phyloP scores from a whole-genome alignment of 306 rosid genomes.

The Trifolium subterraneum region DNA sequence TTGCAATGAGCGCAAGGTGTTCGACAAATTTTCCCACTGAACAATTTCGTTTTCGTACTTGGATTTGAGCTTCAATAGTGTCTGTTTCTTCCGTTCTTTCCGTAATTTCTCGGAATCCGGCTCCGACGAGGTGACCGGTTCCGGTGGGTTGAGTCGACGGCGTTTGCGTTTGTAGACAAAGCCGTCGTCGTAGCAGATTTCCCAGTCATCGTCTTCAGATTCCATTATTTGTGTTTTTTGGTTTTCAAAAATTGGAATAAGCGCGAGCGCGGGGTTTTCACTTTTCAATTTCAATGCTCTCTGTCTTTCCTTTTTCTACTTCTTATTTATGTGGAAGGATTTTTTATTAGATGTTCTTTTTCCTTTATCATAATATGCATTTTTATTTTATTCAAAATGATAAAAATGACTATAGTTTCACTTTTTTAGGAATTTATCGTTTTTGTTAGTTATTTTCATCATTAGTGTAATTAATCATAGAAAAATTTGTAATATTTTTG shows the following conservation, averaged over 20 bases:
- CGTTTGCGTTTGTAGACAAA: conserved; percentile 77
- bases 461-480: too few species aligned
- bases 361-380: too few species aligned
- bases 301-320: not conserved
- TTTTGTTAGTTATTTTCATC: too few species aligned
- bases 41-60: conserved; percentile 64
- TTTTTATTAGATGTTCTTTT: too few species aligned
- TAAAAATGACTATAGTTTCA: too few species aligned
- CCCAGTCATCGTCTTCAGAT: conserved; percentile 62
- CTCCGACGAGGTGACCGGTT: too few species aligned
- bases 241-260: conserved; percentile 18
- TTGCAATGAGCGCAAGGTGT: conserved; percentile 57
- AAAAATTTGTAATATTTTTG: too few species aligned
- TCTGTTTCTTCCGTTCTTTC: conserved; percentile 59
- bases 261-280: conserved; percentile 26
- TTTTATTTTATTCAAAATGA: too few species aligned
- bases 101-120: conserved; percentile 1
- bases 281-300: conserved; percentile 32
- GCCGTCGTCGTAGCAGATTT: conserved; percentile 75
- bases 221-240: not conserved
- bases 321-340: not conserved
- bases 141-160: conserved; percentile 46
- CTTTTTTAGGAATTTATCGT: too few species aligned
- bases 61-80: conserved; percentile 58
- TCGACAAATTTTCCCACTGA: conserved; percentile 68